Percentiles rank a stretch among this genome's conserved stretches.
These are phyloP conservation scores for Cladosporium sp. DNA, from an alignment of 2,329 filamentous ascomycete species.

Conservation along the genomic window DNA sequence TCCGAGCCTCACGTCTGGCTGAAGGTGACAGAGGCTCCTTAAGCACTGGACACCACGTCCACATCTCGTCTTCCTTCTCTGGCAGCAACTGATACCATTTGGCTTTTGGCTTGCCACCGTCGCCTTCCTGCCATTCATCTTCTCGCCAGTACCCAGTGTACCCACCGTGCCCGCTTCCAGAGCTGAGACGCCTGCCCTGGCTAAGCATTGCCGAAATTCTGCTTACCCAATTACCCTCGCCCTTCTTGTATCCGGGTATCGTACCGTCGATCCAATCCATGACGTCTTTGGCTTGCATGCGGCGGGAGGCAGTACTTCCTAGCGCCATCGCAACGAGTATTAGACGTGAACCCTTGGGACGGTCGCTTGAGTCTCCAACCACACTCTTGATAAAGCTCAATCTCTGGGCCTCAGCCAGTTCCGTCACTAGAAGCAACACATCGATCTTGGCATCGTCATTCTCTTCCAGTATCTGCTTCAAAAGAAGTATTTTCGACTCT, in stretches of 20 bases:
- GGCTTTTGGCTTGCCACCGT: slow-evolving; percentile 5
- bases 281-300: slow-evolving; percentile 28
- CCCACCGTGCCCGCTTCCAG: neutral
- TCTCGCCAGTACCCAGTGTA: slow-evolving; percentile 20
- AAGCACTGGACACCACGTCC: slow-evolving; percentile 32
- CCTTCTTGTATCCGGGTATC: slow-evolving; percentile 29
- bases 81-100: slow-evolving; percentile 29
- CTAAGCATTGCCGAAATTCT: slow-evolving; percentile 8
- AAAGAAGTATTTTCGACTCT: neutral
- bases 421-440: neutral
- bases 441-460: neutral
- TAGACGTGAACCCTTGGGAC: slow-evolving; percentile 28
- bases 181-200: slow-evolving; percentile 14
- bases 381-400: slow-evolving; percentile 11
- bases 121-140: slow-evolving; percentile 20
- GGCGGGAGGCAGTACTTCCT: slow-evolving; percentile 27
- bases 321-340: slow-evolving; percentile 37
- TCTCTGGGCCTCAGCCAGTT: neutral
- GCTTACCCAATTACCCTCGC: slow-evolving; percentile 26
- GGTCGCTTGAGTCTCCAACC: slow-evolving; percentile 27
- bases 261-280: slow-evolving; percentile 35
- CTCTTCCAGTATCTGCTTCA: neutral
- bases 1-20: neutral
- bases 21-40: slow-evolving; percentile 24
- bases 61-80: slow-evolving; percentile 25